These are phyloP conservation scores for Diospyros kaki DNA, from an alignment of 148 eudicot genomes.

Conservation along the genomic window DNA sequence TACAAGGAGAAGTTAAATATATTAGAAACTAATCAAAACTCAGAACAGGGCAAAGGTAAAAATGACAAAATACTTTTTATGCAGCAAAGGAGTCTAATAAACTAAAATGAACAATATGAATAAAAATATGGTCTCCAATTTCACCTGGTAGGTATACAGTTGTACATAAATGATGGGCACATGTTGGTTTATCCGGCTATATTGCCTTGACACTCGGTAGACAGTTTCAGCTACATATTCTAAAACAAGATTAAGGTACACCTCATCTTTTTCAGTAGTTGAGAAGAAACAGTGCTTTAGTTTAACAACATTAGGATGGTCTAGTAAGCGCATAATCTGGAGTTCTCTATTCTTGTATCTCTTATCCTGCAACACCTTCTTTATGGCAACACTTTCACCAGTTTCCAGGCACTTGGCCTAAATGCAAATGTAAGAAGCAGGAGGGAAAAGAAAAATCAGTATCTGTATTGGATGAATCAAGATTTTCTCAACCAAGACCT, in stretches of 20 bases:
- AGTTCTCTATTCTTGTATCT: conserved; percentile 97
- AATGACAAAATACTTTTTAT: not conserved
- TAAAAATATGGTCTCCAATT: conserved; percentile 9
- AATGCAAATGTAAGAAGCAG: not conserved
- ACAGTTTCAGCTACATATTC: conserved; percentile 94
- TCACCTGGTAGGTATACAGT: conserved; percentile 82
- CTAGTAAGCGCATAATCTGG: conserved; percentile 75
- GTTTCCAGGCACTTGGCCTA: conserved; percentile 92
- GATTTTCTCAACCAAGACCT: not conserved
- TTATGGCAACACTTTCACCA: conserved; percentile 87
- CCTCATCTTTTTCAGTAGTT: conserved; percentile 81
- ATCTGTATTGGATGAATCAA: not conserved
- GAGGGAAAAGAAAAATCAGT: not conserved
- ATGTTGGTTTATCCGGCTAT: conserved; percentile 58
- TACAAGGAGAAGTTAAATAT: conserved; percentile 20
- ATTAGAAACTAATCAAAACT: not conserved
- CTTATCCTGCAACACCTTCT: conserved; percentile 91
- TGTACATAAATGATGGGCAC: conserved; percentile 72
- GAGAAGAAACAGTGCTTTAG: conserved; percentile 73
- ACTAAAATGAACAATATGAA: not conserved
- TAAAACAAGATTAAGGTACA: conserved; percentile 86
- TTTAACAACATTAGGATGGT: conserved; percentile 75
- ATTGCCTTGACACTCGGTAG: conserved; percentile 65
- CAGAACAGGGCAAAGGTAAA: not conserved
- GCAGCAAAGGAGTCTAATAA: not conserved